phyloP scores from a whole-genome alignment of 2,329 filamentous ascomycete genomes.

The Ophiobolus disseminans region DNA sequence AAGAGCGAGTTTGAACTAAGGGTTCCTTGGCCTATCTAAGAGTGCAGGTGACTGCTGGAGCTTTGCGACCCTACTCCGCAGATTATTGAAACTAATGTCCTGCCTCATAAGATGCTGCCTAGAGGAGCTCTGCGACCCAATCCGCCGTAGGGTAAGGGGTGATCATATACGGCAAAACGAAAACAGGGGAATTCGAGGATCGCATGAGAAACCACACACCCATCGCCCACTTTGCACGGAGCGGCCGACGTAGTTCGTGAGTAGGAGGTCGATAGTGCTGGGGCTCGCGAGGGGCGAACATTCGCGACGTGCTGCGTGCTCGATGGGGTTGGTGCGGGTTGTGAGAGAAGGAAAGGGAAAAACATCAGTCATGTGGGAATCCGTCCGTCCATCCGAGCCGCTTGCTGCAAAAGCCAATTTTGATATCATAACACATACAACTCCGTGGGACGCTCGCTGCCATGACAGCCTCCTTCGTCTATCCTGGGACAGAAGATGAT shows the following conservation, averaged over 20 bases:
- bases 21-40: slow-evolving; percentile 41
- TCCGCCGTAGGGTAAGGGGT: slow-evolving; percentile 31
- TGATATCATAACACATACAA: slow-evolving; percentile 50
- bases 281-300: slow-evolving; percentile 23
- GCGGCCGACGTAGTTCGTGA: slow-evolving; percentile 27
- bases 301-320: slow-evolving; percentile 29
- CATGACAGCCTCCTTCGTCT: slow-evolving; percentile 42
- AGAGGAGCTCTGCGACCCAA: slow-evolving; percentile 31
- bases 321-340: slow-evolving; percentile 32
- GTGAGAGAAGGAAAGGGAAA: slow-evolving; percentile 43
- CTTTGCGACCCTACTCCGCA: slow-evolving; percentile 24
- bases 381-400: slow-evolving; percentile 47
- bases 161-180: slow-evolving; percentile 40
- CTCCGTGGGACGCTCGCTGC: slow-evolving; percentile 48
- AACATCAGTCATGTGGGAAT: slow-evolving; percentile 51
- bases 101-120: slow-evolving; percentile 28
- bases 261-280: slow-evolving; percentile 34
- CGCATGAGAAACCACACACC: slow-evolving; percentile 41
- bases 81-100: slow-evolving; percentile 23
- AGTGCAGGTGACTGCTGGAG: slow-evolving; percentile 33
- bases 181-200: slow-evolving; percentile 44
- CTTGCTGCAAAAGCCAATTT: slow-evolving; percentile 52
- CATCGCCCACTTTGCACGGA: slow-evolving; percentile 29
- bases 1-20: slow-evolving; percentile 28
- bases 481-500: slow-evolving; percentile 41